Evolutionary conservation across 768 basidiomycete species (phyloP).

Genomic region (Leccinum broughii): DNA sequence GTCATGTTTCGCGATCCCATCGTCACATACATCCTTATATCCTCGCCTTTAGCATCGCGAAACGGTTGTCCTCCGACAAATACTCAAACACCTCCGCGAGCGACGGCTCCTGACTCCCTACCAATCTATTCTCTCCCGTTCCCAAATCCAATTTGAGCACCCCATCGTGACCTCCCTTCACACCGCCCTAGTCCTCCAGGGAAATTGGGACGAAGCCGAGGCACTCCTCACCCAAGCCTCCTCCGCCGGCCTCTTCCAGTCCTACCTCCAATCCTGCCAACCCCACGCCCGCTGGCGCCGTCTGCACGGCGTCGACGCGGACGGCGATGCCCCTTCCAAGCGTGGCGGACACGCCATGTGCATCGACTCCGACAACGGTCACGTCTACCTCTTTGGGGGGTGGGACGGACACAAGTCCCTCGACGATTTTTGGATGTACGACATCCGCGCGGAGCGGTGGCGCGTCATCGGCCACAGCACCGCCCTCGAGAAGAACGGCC

Average conservation of each 20-base stretch:
- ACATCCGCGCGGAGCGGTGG: conserved; percentile 62
- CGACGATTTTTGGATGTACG: conserved; percentile 80
- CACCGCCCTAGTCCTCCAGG: conserved; percentile 61
- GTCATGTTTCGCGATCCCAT: conserved; percentile 16
- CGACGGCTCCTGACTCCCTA: conserved; percentile 70
- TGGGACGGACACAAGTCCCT: conserved; percentile 73
- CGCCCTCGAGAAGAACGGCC: conserved; percentile 59
- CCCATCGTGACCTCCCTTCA: conserved; percentile 69
- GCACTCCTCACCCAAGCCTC: conserved; percentile 50
- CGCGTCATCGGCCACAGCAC: conserved; percentile 56
- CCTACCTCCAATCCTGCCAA: conserved; percentile 53
- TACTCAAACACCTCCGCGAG: conserved; percentile 61
- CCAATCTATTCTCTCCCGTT: conserved; percentile 23
- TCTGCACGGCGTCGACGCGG: conserved; percentile 57
- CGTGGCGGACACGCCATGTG: conserved; percentile 86
- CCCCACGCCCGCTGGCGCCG: conserved; percentile 64
- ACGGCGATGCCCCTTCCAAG: conserved; percentile 61
- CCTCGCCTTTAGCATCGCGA: conserved; percentile 56
- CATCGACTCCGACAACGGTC: conserved; percentile 59
- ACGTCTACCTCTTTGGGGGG: conserved; percentile 78
- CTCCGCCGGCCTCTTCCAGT: conserved; percentile 58
- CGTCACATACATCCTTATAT: neutral
- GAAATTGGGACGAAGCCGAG: conserved; percentile 63
- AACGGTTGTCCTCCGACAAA: conserved; percentile 58
- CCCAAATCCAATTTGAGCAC: conserved; percentile 50